A percentile compares a stretch with the other conserved stretches of the same genome.
phyloP scores from a whole-genome alignment of 2,329 filamentous ascomycete species.

The Aspergillus oerlinghausenensis region DNA sequence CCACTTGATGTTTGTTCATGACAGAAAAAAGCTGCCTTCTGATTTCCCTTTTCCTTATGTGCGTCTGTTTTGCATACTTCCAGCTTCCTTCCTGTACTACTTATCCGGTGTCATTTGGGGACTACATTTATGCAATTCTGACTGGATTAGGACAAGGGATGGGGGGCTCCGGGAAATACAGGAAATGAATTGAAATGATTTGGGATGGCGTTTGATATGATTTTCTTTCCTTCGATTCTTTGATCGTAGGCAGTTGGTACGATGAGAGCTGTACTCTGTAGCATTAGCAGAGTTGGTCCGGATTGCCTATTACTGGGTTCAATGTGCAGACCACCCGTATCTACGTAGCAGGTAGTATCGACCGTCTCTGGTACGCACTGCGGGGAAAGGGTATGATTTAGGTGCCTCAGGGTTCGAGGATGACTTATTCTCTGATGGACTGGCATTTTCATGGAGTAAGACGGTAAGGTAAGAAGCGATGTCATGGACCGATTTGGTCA shows the following conservation, averaged over 20 bases:
- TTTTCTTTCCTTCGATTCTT: neutral
- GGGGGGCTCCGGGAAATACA: constrained; percentile 8
- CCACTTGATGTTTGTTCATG: constrained; percentile 13
- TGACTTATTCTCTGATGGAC: neutral
- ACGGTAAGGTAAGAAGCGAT: neutral
- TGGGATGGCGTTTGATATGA: constrained; percentile 12
- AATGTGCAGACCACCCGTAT: too few species aligned
- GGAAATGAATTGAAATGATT: constrained; percentile 17
- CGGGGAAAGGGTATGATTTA: neutral
- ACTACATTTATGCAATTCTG: constrained; percentile 17
- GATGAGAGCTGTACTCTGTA: neutral
- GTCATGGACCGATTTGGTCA: neutral
- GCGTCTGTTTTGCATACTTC: constrained; percentile 20
- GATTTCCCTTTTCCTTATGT: constrained; percentile 13
- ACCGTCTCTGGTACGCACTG: too few species aligned
- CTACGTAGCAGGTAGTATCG: too few species aligned
- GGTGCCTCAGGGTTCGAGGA: neutral
- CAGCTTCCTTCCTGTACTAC: constrained; percentile 23
- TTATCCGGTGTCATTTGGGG: constrained; percentile 21
- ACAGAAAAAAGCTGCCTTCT: constrained; percentile 7
- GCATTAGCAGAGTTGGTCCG: neutral
- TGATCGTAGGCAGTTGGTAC: neutral
- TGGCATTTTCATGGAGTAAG: neutral
- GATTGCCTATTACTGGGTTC: too few species aligned
- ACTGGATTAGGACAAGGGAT: constrained; percentile 18